phyloP scores from a whole-genome alignment of 2,329 filamentous ascomycete species.

The Trichoderma endophyticum region DNA sequence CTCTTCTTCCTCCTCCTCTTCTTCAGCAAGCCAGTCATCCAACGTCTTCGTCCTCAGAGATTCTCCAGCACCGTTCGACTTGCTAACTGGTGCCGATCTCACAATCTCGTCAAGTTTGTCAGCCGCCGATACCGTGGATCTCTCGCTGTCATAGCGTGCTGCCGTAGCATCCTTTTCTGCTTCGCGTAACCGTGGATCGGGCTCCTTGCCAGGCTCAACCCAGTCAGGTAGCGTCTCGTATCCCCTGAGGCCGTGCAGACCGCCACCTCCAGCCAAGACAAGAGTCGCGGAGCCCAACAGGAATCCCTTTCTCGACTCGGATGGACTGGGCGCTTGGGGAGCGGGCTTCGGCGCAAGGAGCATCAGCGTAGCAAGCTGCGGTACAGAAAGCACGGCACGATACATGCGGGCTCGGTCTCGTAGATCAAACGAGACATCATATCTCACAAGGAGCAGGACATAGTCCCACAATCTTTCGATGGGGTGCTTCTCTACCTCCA shows the following conservation, averaged over 20 bases:
- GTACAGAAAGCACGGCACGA: slow-evolving; percentile 74
- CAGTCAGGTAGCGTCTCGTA: slow-evolving; percentile 80
- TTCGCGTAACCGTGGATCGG: slow-evolving; percentile 70
- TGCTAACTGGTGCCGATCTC: slow-evolving; percentile 37
- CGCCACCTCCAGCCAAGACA: slow-evolving; percentile 73
- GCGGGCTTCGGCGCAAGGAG: slow-evolving; percentile 92
- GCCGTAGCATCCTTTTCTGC: slow-evolving; percentile 39
- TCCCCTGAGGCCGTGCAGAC: slow-evolving; percentile 69
- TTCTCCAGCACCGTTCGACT: slow-evolving; percentile 50
- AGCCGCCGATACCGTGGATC: slow-evolving; percentile 51
- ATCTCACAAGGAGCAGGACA: slow-evolving; percentile 77
- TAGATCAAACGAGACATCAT: slow-evolving; percentile 92
- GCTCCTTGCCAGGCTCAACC: slow-evolving; percentile 78
- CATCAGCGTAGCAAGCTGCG: slow-evolving; percentile 85
- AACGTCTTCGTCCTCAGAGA: slow-evolving; percentile 68
- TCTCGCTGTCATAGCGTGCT: slow-evolving; percentile 33
- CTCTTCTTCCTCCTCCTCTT: slow-evolving; percentile 55
- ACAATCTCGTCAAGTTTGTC: slow-evolving; percentile 61
- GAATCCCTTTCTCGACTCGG: slow-evolving; percentile 74
- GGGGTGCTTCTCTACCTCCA: slow-evolving; percentile 51
- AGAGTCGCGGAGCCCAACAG: slow-evolving; percentile 81
- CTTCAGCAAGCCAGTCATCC: slow-evolving; percentile 88
- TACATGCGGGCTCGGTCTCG: slow-evolving; percentile 89
- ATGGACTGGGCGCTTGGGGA: slow-evolving; percentile 85
- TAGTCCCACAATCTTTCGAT: slow-evolving; percentile 82